Evolutionary conservation across 345 rosid species (phyloP).

Genomic region (Linum usitatissimum): DNA sequence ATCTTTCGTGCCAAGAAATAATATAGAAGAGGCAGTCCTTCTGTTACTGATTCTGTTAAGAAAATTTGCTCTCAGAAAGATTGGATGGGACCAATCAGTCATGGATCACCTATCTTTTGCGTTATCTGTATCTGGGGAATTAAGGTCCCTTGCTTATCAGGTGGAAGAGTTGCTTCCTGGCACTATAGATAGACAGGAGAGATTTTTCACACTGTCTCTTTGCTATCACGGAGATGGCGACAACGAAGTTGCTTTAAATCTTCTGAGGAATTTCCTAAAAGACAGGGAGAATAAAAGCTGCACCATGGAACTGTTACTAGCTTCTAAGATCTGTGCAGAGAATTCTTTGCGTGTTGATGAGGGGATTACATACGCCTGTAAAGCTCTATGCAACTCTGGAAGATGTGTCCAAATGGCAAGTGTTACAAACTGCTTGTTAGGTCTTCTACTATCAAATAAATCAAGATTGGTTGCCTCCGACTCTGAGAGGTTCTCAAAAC

Average conservation of each 20-base stretch:
- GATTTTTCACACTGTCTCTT: conserved; percentile 6
- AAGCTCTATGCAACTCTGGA: not conserved
- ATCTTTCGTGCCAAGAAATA: conserved; percentile 9
- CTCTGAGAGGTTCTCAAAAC: conserved; percentile 1
- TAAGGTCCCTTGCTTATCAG: conserved; percentile 3
- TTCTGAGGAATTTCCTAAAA: conserved; percentile 4
- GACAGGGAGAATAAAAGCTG: conserved; percentile 1
- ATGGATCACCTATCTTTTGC: conserved; percentile 10
- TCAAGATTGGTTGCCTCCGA: conserved; percentile 8
- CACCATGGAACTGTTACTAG: conserved; percentile 2
- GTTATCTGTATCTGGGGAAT: conserved; percentile 5
- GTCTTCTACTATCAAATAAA: conserved; percentile 6
- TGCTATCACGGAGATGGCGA: conserved; percentile 9
- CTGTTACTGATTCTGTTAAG: conserved; percentile 3
- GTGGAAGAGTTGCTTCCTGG: conserved; percentile 8
- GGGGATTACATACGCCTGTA: not conserved
- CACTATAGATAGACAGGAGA: not conserved
- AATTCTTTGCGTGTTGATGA: not conserved
- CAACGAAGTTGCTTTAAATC: conserved; percentile 3
- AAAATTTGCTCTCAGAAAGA: conserved; percentile 4
- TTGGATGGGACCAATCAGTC: conserved; percentile 3
- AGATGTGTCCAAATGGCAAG: not conserved
- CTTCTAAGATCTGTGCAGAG: conserved; percentile 5
- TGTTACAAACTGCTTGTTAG: not conserved
- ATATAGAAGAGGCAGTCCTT: conserved; percentile 10